A percentile compares a stretch with the other conserved stretches of the same genome.
phyloP scores from a whole-genome alignment of 352 stramenopile species.

The Globisporangium irregulare region DNA sequence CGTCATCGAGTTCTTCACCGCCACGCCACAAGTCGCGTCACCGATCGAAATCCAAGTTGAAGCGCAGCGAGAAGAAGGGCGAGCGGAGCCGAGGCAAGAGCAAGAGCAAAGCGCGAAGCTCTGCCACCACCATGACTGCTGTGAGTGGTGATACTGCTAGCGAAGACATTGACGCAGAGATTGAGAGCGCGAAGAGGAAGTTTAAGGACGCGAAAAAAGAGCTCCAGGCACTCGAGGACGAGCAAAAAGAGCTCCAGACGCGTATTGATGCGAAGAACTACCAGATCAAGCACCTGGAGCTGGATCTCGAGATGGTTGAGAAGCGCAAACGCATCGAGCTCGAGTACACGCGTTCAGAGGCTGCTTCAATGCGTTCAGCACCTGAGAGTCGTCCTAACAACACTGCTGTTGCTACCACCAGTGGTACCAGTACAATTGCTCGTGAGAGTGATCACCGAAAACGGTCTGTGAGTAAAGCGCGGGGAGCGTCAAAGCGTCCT shows the following conservation, averaged over 20 bases:
- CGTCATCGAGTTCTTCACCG: neutral
- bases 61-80: slow-evolving; percentile 21
- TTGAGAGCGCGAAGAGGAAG: slow-evolving; percentile 41
- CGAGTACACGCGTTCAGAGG: slow-evolving; percentile 20
- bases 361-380: neutral
- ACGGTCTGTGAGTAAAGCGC: slow-evolving; percentile 33
- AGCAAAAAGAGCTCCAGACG: slow-evolving; percentile 34
- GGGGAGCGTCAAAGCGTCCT: slow-evolving; percentile 41
- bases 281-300: slow-evolving; percentile 63
- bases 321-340: slow-evolving; percentile 51
- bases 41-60: slow-evolving; percentile 9
- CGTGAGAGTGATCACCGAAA: slow-evolving; percentile 15
- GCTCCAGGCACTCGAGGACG: slow-evolving; percentile 32
- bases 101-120: slow-evolving; percentile 12
- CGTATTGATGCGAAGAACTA: slow-evolving; percentile 53
- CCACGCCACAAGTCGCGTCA: neutral
- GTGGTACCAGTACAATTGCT: neutral
- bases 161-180: slow-evolving; percentile 47
- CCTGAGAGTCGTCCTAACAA: neutral
- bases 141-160: slow-evolving; percentile 13
- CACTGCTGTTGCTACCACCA: neutral
- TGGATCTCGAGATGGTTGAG: slow-evolving; percentile 53
- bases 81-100: slow-evolving; percentile 22
- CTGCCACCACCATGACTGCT: neutral
- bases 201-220: slow-evolving; percentile 45